Evolutionary conservation across 495 filamentous ascomycete species (phyloP), one percentile per base, ranked within the genome.

Genomic region (Jackrogersella minutella): DNA sequence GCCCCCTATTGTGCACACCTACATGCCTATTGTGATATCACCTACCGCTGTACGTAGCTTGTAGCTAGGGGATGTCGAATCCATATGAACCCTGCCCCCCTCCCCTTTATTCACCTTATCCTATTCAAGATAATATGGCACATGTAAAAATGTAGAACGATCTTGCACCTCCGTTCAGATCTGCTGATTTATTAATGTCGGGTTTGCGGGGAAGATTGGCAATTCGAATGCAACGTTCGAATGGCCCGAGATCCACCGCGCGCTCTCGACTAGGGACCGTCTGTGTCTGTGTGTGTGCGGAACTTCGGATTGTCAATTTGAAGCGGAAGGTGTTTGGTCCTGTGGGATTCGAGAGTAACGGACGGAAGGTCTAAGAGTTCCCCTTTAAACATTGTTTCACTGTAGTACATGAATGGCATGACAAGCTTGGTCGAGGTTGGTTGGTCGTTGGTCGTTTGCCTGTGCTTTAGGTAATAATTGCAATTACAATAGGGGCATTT

Each of bases 121-220:
- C 40, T 39, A 16, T 40, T 59, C 43, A 26, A 51, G 53, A 36
- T n/a, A n/a, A n/a, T 30, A 39, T 51, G 54, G n/a, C 24, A 50
- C 17, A 21, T 36, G 33, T 22, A 50, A 36, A 49, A 58, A 16
- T 58, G 28, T 13, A 56, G 10, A 51, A 21, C 44, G 40, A 56
- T 60, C 50, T 41, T 22, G 55, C 16, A 37, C 60, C 43, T 55
- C 26, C 34, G 41, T 54, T 17, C 28, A 58, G 60, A 69, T 69
- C 66, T 64, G 16, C 31, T 55, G 47, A 31, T 55, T 43, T 14
- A 64, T 58, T 56, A 34, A 64, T n/a, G 52, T 56, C 61, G 56
- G 60, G 33, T 60, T 69, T 64, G 61, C 66, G 66, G 66, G 66
- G 66, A 69, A 64, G 55, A 64, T 69, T 39, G 66, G 50, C 56